Conservation (phyloP, 2,329 filamentous ascomycete species). For the Fusarium buxicola region DNA sequence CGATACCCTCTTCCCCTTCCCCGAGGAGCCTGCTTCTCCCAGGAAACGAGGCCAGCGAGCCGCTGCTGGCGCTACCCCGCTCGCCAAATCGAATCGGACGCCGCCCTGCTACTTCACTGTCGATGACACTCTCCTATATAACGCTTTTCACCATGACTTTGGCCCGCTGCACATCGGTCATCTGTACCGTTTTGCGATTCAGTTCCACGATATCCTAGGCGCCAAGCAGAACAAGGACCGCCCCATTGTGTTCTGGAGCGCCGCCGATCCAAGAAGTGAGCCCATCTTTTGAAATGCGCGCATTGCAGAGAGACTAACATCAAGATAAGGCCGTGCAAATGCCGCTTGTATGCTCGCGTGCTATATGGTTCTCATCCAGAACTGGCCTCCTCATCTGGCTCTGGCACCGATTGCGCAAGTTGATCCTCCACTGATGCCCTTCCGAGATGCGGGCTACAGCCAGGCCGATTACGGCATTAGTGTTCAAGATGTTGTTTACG, state of each 20-base stretch:
- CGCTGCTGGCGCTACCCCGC: slow-evolving; percentile 59
- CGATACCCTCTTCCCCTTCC: slow-evolving; percentile 88
- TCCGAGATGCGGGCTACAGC: slow-evolving; percentile 97
- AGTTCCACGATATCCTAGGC: slow-evolving; percentile 94
- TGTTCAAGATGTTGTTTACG: slow-evolving; percentile 97
- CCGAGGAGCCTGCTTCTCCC: slow-evolving; percentile 70
- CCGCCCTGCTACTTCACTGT: slow-evolving; percentile 95
- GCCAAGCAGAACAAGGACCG: slow-evolving; percentile 90
- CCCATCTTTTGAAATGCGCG: slow-evolving; percentile 38
- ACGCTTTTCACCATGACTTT: slow-evolving; percentile 98
- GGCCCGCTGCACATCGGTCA: slow-evolving; percentile 97
- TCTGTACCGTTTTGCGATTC: slow-evolving; percentile 94
- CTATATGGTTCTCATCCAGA: slow-evolving; percentile 99
- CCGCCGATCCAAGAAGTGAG: slow-evolving; percentile 89
- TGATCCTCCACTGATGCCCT: slow-evolving; percentile 98
- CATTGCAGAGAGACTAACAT: slow-evolving; percentile 28
- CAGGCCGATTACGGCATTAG: slow-evolving; percentile 97
- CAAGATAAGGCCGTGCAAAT: slow-evolving; percentile 79
- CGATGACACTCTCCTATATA: slow-evolving; percentile 93
- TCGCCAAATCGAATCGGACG: slow-evolving; percentile 48
- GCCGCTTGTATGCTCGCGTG: slow-evolving; percentile 94
- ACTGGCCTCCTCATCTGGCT: slow-evolving; percentile 95
- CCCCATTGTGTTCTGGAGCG: slow-evolving; percentile 96
- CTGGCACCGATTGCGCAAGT: slow-evolving; percentile 96
- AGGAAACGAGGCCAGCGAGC: slow-evolving; percentile 65